Evolutionary conservation across 768 basidiomycete species (phyloP).

Genomic region (Termitomyces sp.): DNA sequence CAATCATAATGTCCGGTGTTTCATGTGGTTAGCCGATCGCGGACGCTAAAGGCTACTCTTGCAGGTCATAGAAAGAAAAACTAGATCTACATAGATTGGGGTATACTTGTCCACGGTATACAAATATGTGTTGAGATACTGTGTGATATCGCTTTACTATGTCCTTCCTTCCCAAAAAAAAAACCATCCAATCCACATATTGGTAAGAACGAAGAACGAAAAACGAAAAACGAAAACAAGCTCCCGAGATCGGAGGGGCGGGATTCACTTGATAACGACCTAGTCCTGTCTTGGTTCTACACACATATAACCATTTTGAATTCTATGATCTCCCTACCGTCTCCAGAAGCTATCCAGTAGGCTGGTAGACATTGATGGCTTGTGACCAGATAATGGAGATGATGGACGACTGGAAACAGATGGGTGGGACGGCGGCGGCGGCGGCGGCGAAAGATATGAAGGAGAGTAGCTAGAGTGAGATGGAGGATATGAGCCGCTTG

Average conservation of each 20-base stretch:
- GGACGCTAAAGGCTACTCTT: too few relatives aligned
- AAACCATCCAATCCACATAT: not conserved
- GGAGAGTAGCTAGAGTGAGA: constrained; percentile 1
- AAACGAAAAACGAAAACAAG: not conserved
- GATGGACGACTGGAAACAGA: not conserved
- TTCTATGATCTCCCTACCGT: not conserved
- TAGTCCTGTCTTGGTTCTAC: too few relatives aligned
- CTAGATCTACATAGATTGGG: too few relatives aligned
- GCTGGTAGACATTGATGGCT: constrained; percentile 11
- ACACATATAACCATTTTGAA: not conserved
- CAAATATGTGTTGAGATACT: too few relatives aligned
- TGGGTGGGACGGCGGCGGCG: not conserved
- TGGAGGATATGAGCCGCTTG: not conserved
- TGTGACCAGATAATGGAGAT: not conserved
- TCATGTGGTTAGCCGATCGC: too few relatives aligned
- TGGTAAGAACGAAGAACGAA: not conserved
- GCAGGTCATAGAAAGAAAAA: too few relatives aligned
- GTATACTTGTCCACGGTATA: too few relatives aligned
- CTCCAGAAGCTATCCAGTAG: constrained; percentile 19
- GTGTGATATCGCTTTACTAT: not conserved
- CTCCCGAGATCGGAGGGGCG: not conserved
- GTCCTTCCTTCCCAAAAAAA: not conserved
- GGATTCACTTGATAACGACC: too few relatives aligned
- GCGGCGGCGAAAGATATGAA: not conserved
- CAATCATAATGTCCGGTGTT: too few relatives aligned